phyloP scores from a whole-genome alignment of 1,139 yeast genomes.

The Lodderomyces pseudojiufengensis region DNA sequence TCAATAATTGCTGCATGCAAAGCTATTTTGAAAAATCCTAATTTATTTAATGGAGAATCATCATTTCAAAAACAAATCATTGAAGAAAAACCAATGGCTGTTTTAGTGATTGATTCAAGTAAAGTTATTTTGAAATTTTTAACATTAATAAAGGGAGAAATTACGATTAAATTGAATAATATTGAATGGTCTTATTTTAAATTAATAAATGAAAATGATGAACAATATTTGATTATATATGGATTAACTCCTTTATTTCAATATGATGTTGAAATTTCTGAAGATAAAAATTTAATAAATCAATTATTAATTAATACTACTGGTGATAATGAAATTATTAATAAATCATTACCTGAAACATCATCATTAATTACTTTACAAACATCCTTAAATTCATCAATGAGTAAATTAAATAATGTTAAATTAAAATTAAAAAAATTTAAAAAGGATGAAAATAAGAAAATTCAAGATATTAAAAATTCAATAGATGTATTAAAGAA shows the following conservation, averaged over 20 bases:
- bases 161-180: slow-evolving; percentile 43
- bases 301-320: slow-evolving; percentile 32
- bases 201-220: slow-evolving; percentile 33
- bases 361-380: slow-evolving; percentile 60
- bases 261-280: slow-evolving; percentile 56
- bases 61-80: slow-evolving; percentile 25
- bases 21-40: slow-evolving; percentile 48
- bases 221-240: slow-evolving; percentile 47
- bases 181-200: slow-evolving; percentile 56
- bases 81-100: slow-evolving; percentile 20
- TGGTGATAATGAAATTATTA: slow-evolving; percentile 25
- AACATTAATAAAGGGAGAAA: slow-evolving; percentile 6
- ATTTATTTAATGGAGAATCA: slow-evolving; percentile 52
- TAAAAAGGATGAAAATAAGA: slow-evolving; percentile 61
- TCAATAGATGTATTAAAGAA: slow-evolving; percentile 56
- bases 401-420: slow-evolving; percentile 50
- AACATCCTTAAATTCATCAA: slow-evolving; percentile 59
- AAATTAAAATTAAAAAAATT: slow-evolving; percentile 52
- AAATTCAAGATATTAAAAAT: slow-evolving; percentile 46
- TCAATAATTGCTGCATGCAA: slow-evolving; percentile 59
- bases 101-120: slow-evolving; percentile 30
- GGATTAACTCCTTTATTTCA: slow-evolving; percentile 68
- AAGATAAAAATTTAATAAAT: slow-evolving; percentile 25
- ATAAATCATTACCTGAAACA: slow-evolving; percentile 34
- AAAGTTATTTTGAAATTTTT: slow-evolving; percentile 41